Evolutionary conservation across 108 stramenopile genomes (phyloP).

Genomic region (Cyclotella kingstonii): DNA sequence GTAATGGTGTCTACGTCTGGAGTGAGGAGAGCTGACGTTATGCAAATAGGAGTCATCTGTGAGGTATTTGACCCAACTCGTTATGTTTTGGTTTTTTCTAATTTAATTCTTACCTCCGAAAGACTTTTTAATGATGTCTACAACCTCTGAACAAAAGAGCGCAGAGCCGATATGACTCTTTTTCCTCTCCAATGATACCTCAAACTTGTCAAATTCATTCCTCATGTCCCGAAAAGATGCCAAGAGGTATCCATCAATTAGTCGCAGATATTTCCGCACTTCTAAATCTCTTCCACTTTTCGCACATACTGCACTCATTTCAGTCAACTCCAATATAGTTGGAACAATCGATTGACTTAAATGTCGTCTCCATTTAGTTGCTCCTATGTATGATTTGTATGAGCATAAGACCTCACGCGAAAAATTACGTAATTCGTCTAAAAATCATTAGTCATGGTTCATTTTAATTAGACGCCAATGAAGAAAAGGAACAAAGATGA

Average conservation of each 20-base stretch:
- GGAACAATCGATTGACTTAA: slow-evolving; percentile 32
- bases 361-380: slow-evolving; percentile 18
- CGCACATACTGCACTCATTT: slow-evolving; percentile 31
- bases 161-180: slow-evolving; percentile 37
- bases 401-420: slow-evolving; percentile 4
- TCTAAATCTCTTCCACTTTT: slow-evolving; percentile 37
- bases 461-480: not conserved
- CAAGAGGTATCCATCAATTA: slow-evolving; percentile 47
- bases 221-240: slow-evolving; percentile 20
- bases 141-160: slow-evolving; percentile 20
- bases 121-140: slow-evolving; percentile 11
- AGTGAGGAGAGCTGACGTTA: slow-evolving; percentile 25
- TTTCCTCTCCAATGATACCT: slow-evolving; percentile 8
- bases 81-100: too few species aligned
- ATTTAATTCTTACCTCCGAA: slow-evolving; percentile 45
- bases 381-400: slow-evolving; percentile 21
- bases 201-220: slow-evolving; percentile 1
- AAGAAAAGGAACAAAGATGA: not conserved
- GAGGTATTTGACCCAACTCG: too few species aligned
- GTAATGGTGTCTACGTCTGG: slow-evolving; percentile 33
- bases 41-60: not conserved
- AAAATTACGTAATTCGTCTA: not conserved
- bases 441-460: not conserved
- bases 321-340: slow-evolving; percentile 38
- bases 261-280: slow-evolving; percentile 29